A percentile compares a stretch with the other conserved stretches of the same genome.
Evolutionary conservation across 352 stramenopile species (phyloP).

Genomic region (Pythium phragmiticola): DNA sequence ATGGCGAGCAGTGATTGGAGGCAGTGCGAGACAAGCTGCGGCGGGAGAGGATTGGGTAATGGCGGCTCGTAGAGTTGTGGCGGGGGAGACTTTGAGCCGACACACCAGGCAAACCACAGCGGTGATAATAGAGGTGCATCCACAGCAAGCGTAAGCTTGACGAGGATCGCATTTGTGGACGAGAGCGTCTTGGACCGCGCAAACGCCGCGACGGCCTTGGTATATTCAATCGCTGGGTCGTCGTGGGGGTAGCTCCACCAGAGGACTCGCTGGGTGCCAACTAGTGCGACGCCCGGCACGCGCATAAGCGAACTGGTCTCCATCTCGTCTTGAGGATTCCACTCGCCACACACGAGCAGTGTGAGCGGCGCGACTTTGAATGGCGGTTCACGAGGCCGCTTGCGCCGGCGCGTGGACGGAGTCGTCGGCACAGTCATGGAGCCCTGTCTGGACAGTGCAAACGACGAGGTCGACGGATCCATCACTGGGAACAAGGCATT

Average conservation of each 20-base stretch:
- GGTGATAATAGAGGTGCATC: constrained; percentile 57
- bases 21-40: constrained; percentile 31
- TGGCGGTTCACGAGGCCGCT: constrained; percentile 7
- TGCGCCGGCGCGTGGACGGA: constrained; percentile 9
- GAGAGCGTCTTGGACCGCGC: constrained; percentile 45
- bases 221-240: constrained; percentile 34
- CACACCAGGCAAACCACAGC: constrained; percentile 63
- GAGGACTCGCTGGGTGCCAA: constrained; percentile 37
- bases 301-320: constrained; percentile 29
- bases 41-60: background rate
- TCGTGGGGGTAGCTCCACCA: constrained; percentile 60
- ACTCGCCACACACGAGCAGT: constrained; percentile 54
- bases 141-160: constrained; percentile 58
- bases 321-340: constrained; percentile 27
- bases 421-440: background rate
- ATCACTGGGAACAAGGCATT: constrained; percentile 38
- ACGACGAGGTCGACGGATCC: constrained; percentile 17
- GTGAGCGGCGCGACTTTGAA: constrained; percentile 42
- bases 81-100: constrained; percentile 51
- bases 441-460: constrained; percentile 5
- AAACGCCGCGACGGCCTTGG: constrained; percentile 55
- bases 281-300: constrained; percentile 45
- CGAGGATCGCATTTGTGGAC: constrained; percentile 62
- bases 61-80: constrained; percentile 25
- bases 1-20: constrained; percentile 30